Percentiles rank a stretch among this genome's conserved stretches.
Conservation (phyloP, 768 basidiomycete genomes). For the Pilatotrama ljubarskyi region DNA sequence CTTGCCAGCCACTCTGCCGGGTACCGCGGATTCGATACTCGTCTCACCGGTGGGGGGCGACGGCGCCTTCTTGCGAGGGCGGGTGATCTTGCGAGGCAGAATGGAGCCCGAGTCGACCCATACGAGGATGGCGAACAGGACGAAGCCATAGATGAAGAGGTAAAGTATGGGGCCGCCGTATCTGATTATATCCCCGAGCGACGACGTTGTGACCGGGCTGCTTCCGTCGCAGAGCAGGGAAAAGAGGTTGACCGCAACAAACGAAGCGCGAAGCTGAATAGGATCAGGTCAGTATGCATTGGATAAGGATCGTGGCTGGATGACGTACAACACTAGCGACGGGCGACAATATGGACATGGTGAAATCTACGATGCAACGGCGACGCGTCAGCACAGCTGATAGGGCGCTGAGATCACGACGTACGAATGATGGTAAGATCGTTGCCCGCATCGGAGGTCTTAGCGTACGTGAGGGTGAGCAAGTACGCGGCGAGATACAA, state of each 20-base stretch:
- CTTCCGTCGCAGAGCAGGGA: constrained; percentile 66
- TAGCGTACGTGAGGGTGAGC: constrained; percentile 71
- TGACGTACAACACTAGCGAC: constrained; percentile 64
- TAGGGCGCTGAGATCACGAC: constrained; percentile 20
- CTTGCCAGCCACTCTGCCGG: constrained; percentile 20
- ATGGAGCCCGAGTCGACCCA: constrained; percentile 72
- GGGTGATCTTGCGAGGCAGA: constrained; percentile 37
- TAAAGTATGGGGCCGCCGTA: constrained; percentile 79
- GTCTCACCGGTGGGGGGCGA: background rate
- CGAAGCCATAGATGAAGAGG: constrained; percentile 58
- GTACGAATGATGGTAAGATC: constrained; percentile 63
- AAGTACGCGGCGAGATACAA: constrained; percentile 69
- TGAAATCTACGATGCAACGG: constrained; percentile 47
- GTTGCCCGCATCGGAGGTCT: constrained; percentile 49
- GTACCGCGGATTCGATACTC: background rate
- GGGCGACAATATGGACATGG: constrained; percentile 65
- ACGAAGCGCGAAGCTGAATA: constrained; percentile 57
- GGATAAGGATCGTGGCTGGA: background rate
- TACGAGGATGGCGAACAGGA: constrained; percentile 64
- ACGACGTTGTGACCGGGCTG: constrained; percentile 43
- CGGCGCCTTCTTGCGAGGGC: constrained; percentile 11
- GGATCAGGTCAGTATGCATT: background rate
- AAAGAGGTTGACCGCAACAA: constrained; percentile 80
- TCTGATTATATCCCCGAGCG: constrained; percentile 53
- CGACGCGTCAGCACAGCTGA: background rate